phyloP scores from a whole-genome alignment of 768 basidiomycete species.

The Termitomyces sp. region DNA sequence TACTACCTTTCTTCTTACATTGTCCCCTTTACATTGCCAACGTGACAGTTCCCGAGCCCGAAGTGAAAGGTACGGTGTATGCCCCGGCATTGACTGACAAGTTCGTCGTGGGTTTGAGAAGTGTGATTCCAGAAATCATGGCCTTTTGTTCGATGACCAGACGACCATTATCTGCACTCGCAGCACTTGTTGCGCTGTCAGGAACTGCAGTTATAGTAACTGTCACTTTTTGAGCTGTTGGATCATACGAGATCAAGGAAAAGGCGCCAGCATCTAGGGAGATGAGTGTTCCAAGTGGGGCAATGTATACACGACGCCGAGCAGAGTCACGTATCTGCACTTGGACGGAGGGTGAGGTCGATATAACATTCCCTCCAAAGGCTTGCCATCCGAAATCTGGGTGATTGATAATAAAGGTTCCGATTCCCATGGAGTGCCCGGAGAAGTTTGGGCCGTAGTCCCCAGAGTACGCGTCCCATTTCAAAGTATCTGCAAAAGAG shows the following conservation, averaged over 20 bases:
- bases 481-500: slow-evolving; percentile 52
- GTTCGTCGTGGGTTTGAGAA: slow-evolving; percentile 34
- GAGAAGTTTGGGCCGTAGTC: slow-evolving; percentile 61
- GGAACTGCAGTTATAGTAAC: slow-evolving; percentile 38
- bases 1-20: background rate
- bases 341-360: slow-evolving; percentile 36
- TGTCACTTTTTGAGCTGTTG: slow-evolving; percentile 31
- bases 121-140: slow-evolving; percentile 29
- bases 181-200: slow-evolving; percentile 35
- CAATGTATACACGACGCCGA: slow-evolving; percentile 48
- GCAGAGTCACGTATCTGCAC: slow-evolving; percentile 45
- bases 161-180: slow-evolving; percentile 42
- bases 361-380: slow-evolving; percentile 45
- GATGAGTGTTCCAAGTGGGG: slow-evolving; percentile 42
- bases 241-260: slow-evolving; percentile 36
- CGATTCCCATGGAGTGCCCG: slow-evolving; percentile 48
- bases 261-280: slow-evolving; percentile 52
- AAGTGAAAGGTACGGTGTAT: slow-evolving; percentile 38
- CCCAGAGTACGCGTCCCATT: slow-evolving; percentile 56
- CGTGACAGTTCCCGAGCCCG: slow-evolving; percentile 34
- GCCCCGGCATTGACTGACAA: slow-evolving; percentile 42
- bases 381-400: slow-evolving; percentile 62
- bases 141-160: slow-evolving; percentile 43
- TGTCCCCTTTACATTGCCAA: slow-evolving; percentile 15
- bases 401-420: slow-evolving; percentile 45